Evolutionary conservation across 2,329 filamentous ascomycete genomes (phyloP).

Genomic region (Aspergillus bombycis): DNA sequence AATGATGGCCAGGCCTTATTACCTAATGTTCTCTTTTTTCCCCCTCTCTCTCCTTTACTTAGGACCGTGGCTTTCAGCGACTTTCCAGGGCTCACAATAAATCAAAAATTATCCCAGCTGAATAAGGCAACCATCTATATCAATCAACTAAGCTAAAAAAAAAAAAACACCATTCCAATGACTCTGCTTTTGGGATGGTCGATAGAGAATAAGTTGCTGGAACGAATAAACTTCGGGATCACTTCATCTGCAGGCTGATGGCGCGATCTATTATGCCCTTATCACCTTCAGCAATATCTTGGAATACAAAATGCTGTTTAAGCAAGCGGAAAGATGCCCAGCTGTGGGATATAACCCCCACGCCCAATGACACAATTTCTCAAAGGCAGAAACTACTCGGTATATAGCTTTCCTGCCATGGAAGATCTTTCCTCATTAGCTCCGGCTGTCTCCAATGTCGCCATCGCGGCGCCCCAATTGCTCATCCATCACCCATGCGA

Average conservation of each 20-base stretch:
- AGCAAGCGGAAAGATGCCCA: not conserved
- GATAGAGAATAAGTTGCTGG: not conserved
- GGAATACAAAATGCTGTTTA: not conserved
- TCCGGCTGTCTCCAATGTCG: conserved; percentile 15
- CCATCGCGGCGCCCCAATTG: conserved; percentile 24
- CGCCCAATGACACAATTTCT: not conserved
- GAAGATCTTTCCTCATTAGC: not conserved
- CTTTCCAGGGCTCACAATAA: not conserved
- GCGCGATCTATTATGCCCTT: conserved; percentile 1
- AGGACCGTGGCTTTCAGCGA: not conserved
- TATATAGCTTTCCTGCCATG: not conserved
- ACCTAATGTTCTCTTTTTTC: not conserved
- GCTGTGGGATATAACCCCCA: not conserved
- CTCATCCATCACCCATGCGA: conserved; percentile 20
- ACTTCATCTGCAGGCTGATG: conserved; percentile 11
- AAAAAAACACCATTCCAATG: not conserved
- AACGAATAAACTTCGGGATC: not conserved
- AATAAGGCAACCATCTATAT: not conserved
- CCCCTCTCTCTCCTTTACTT: not conserved
- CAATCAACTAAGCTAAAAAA: not conserved
- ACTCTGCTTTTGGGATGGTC: not conserved
- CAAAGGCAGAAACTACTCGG: not conserved
- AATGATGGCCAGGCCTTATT: not conserved
- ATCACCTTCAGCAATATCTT: not conserved
- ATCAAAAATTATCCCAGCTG: not conserved